Conservation (phyloP, 495 filamentous ascomycete species). For the Platismatia glauca region DNA sequence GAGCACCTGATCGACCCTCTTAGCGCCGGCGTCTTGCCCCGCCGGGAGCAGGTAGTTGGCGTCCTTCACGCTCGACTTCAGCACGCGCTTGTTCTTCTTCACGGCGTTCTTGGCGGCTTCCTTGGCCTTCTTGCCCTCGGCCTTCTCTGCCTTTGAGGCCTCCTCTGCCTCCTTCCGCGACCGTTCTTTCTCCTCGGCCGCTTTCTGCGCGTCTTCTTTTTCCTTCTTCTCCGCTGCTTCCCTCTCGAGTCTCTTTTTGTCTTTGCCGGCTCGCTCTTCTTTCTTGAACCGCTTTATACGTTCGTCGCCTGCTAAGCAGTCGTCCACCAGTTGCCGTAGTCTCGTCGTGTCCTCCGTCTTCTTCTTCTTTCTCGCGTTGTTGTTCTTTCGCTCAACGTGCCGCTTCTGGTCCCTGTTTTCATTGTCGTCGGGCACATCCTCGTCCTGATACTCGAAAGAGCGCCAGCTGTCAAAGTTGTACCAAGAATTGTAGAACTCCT, state of each 20-base stretch:
- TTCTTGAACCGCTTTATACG: conserved; percentile 96
- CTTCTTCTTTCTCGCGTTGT: conserved; percentile 94
- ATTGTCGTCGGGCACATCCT: conserved; percentile 97
- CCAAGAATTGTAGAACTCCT: conserved; percentile 98
- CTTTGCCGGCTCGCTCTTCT: conserved; percentile 81
- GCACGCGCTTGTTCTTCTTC: conserved; percentile 98
- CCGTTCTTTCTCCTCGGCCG: conserved; percentile 69
- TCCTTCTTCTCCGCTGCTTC: conserved; percentile 84
- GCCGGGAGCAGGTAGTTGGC: conserved; percentile 78
- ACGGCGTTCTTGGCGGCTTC: conserved; percentile 94
- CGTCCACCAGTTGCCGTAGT: conserved; percentile 80
- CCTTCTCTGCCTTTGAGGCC: conserved; percentile 69
- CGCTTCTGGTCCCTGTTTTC: conserved; percentile 99
- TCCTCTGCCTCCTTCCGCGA: conserved; percentile 75
- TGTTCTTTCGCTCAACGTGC: conserved; percentile 94
- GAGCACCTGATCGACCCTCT: conserved; percentile 63
- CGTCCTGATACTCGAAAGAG: conserved; percentile 94
- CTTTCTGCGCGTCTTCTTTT: conserved; percentile 67
- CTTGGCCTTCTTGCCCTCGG: conserved; percentile 89
- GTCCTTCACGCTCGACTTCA: conserved; percentile 87
- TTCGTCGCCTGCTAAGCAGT: conserved; percentile 71
- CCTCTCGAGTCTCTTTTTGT: conserved; percentile 82
- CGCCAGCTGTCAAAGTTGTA: conserved; percentile 99
- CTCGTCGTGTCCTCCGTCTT: conserved; percentile 95
- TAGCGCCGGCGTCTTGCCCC: conserved; percentile 55